Conservation (phyloP, 2,329 filamentous ascomycete genomes). For the Penicillium capsulatum region DNA sequence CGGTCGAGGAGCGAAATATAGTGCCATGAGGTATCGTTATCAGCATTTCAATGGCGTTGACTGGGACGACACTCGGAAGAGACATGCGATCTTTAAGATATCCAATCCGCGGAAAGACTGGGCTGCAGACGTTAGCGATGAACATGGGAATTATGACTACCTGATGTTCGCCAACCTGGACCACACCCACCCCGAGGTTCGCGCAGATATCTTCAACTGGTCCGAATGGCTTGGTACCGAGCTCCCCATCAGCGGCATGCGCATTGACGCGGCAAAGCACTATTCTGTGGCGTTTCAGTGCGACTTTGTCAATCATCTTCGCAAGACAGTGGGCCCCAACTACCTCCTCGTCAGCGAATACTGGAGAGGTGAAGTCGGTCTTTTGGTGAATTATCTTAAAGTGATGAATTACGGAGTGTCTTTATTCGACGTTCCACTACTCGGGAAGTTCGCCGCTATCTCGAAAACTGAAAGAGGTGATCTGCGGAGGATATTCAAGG, state of each 20-base stretch:
- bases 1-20: conserved; percentile 58
- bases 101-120: conserved; percentile 60
- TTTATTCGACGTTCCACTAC: conserved; percentile 64
- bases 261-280: conserved; percentile 69
- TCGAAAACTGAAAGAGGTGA: conserved; percentile 57
- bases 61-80: conserved; percentile 54
- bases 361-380: conserved; percentile 57
- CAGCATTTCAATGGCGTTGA: conserved; percentile 66
- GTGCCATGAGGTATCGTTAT: conserved; percentile 59
- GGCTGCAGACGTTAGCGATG: conserved; percentile 57
- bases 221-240: conserved; percentile 62
- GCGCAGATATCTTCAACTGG: conserved; percentile 62
- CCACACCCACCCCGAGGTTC: conserved; percentile 60
- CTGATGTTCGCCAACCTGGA: conserved; percentile 71
- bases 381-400: conserved; percentile 56
- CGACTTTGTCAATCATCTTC: conserved; percentile 57
- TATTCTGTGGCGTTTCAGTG: conserved; percentile 62
- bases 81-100: conserved; percentile 64
- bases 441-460: conserved; percentile 62
- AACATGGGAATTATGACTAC: conserved; percentile 64
- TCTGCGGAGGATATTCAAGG: conserved; percentile 59
- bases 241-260: conserved; percentile 60
- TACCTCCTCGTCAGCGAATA: conserved; percentile 67
- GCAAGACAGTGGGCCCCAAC: conserved; percentile 48
- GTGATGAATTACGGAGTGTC: conserved; percentile 57